These are phyloP conservation scores for Cydonia oblonga DNA, from an alignment of 331 rosid genomes.

Conservation along the genomic window DNA sequence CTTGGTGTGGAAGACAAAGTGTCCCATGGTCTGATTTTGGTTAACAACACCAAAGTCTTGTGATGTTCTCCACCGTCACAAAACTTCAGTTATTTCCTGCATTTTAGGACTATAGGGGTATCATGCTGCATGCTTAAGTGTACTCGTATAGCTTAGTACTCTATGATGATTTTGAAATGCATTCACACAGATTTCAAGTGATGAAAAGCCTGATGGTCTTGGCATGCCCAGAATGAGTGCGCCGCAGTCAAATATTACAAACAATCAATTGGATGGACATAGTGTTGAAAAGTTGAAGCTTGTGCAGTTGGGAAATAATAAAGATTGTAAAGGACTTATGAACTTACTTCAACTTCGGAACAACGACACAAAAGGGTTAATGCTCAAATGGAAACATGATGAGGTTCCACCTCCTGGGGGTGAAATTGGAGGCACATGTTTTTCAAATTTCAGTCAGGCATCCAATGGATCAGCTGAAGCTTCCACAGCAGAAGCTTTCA, in stretches of 20 bases:
- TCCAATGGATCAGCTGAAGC: conserved; percentile 50
- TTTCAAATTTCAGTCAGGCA: conserved; percentile 37
- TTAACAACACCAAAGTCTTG: not conserved
- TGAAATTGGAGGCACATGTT: conserved; percentile 38
- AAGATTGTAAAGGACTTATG: conserved; percentile 45
- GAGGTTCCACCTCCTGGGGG: conserved; percentile 40
- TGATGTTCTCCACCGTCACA: not conserved
- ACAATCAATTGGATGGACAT: conserved; percentile 33
- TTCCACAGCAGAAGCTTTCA: conserved; percentile 42
- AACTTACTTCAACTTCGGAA: conserved; percentile 59
- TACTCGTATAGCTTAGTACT: conserved; percentile 8
- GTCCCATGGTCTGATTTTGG: not conserved
- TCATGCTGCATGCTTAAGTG: not conserved
- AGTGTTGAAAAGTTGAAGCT: conserved; percentile 26
- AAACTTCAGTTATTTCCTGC: conserved; percentile 4
- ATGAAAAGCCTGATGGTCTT: conserved; percentile 44
- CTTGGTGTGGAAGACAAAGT: not conserved
- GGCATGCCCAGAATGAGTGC: conserved; percentile 36
- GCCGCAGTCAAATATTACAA: conserved; percentile 32
- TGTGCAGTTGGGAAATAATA: conserved; percentile 30
- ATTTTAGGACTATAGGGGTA: not conserved
- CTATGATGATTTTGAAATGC: conserved; percentile 14
- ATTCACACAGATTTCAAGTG: conserved; percentile 39
- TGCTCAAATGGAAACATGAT: conserved; percentile 47
- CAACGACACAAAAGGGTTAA: conserved; percentile 34